Evolutionary conservation across 345 rosid genomes (phyloP), one percentile per base, ranked within the genome.

Genomic region (Melastoma malabathricum): DNA sequence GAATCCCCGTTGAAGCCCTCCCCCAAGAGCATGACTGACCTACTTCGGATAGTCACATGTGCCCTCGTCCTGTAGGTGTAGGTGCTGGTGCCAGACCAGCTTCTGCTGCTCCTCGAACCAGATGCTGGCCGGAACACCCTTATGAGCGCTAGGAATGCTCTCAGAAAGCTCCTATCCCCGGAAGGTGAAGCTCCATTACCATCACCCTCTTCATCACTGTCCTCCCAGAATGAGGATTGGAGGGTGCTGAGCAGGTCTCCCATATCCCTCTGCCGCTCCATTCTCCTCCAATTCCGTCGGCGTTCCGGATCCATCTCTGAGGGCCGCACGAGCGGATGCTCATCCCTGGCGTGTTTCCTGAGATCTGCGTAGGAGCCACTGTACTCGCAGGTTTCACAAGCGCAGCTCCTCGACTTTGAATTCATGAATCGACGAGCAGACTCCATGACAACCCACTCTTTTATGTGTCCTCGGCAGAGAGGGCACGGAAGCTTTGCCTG

Each of bases 201-300:
- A 17, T 47, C 49, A 18, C 44, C 57, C 44, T 54, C 58, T 0
- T 54, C 58, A 9, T 25, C 43, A 18, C 81, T 77, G 56, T 84
- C 97, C 52, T 92, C 97, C 46, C 83, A 93, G 56, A 84, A 72
- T 10, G 94, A 84, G 58, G 95, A 84, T 27, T 82, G 84, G 18
- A 92, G 89, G 1, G 95, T 81, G 72, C 98, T 92, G 39, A 92
- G 74, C 66, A 92, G 67, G 72, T 92, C 97, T 8, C 98, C 98
- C 25, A 92, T 61, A 57, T 92, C 98, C 67, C 98, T 81, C 72
- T 87, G 94, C 20, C 90, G 90, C 73, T 92, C 96, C 64, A 92
- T 62, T 75, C 89, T 74, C 74, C 97, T 82, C 98, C 98, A 92
- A 53, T 70, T 81, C 50, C 89, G 86, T 58, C 84, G 86, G 52